A percentile compares a stretch with the other conserved stretches of the same genome.
phyloP scores from a whole-genome alignment of 1,139 yeast species.

The Protomyces pachydermus region DNA sequence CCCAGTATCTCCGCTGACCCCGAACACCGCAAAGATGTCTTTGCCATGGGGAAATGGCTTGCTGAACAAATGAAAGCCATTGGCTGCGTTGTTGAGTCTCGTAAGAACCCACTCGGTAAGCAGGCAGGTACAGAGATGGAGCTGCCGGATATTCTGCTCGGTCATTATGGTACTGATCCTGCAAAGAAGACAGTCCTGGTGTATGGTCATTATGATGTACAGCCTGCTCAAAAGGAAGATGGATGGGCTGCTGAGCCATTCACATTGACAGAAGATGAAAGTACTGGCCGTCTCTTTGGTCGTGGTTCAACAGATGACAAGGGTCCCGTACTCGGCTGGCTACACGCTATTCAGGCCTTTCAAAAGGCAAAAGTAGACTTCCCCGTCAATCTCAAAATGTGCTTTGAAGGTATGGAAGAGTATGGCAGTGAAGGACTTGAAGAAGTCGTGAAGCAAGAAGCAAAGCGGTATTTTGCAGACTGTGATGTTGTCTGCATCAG shows the following conservation, averaged over 20 bases:
- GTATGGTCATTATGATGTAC: conserved; percentile 97
- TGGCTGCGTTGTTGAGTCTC: conserved; percentile 72
- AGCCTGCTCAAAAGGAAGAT: conserved; percentile 86
- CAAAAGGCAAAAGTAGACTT: conserved; percentile 74
- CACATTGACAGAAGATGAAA: conserved; percentile 50
- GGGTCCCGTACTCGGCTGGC: conserved; percentile 98
- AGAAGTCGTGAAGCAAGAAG: conserved; percentile 70
- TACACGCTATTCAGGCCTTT: conserved; percentile 88
- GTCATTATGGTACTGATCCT: conserved; percentile 77
- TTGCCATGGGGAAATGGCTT: conserved; percentile 76
- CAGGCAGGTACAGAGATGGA: conserved; percentile 67
- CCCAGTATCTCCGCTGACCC: conserved; percentile 95
- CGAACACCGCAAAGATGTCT: conserved; percentile 75
- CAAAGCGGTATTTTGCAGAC: conserved; percentile 68
- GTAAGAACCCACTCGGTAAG: conserved; percentile 71
- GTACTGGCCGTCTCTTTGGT: conserved; percentile 61
- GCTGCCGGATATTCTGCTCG: conserved; percentile 89
- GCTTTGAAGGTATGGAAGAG: conserved; percentile 99
- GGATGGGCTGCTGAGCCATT: conserved; percentile 97
- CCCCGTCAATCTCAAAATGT: conserved; percentile 86
- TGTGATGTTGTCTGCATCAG: conserved; percentile 94
- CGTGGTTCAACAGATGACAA: conserved; percentile 97
- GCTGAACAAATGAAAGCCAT: conserved; percentile 60
- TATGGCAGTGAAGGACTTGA: conserved; percentile 93
- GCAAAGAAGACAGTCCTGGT: conserved; percentile 78